Conservation (phyloP, 768 basidiomycete genomes). For the Tylopilus rubrobrunneus region DNA sequence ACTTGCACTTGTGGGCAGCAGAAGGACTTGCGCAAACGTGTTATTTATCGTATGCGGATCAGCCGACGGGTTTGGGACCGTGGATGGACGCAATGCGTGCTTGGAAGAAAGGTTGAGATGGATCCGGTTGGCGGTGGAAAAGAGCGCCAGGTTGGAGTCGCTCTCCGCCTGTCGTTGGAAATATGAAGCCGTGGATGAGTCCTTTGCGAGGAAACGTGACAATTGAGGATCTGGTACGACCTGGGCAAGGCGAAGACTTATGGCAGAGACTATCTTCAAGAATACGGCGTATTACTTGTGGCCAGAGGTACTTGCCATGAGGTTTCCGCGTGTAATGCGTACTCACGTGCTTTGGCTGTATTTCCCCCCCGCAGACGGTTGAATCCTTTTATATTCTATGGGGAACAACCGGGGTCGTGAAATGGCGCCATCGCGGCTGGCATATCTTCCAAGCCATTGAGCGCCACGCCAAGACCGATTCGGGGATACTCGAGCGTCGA, state of each 20-base stretch:
- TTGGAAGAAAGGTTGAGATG: slow-evolving; percentile 35
- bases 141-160: slow-evolving; percentile 28
- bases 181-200: slow-evolving; percentile 24
- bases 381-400: slow-evolving; percentile 72
- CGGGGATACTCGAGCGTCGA: slow-evolving; percentile 59
- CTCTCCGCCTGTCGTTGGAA: slow-evolving; percentile 49
- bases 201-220: slow-evolving; percentile 4
- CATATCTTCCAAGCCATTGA: slow-evolving; percentile 64
- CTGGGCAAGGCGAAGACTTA: background rate
- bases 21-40: slow-evolving; percentile 74
- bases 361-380: slow-evolving; percentile 47
- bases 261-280: slow-evolving; percentile 52
- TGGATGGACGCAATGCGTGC: slow-evolving; percentile 35
- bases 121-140: background rate
- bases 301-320: slow-evolving; percentile 54
- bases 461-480: slow-evolving; percentile 48
- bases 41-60: slow-evolving; percentile 67
- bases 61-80: slow-evolving; percentile 63
- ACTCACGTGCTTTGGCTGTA: background rate
- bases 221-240: background rate
- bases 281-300: slow-evolving; percentile 53
- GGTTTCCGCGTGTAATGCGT: background rate
- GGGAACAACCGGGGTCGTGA: slow-evolving; percentile 60
- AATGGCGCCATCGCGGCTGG: slow-evolving; percentile 74
- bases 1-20: slow-evolving; percentile 72